Percentiles rank a stretch among this genome's conserved stretches.
phyloP scores from a whole-genome alignment of 768 basidiomycete species.

The Russula compacta region DNA sequence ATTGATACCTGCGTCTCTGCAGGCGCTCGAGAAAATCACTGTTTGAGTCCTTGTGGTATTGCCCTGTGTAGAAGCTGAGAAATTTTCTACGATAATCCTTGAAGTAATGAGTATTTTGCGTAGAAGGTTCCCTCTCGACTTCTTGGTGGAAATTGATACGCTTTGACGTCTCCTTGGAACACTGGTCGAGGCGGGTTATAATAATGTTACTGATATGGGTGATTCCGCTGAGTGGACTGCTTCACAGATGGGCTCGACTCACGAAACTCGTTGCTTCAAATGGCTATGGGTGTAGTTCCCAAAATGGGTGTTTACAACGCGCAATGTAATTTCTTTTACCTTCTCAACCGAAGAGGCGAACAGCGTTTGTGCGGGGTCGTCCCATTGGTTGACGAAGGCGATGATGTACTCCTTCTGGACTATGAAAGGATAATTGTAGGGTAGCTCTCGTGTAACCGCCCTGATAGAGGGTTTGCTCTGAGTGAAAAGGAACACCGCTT shows the following conservation, averaged over 20 bases:
- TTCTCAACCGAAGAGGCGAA: constrained; percentile 33
- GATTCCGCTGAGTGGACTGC: background rate
- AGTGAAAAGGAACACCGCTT: background rate
- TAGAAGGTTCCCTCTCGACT: background rate
- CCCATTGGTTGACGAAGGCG: constrained; percentile 40
- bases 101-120: background rate
- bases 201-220: background rate
- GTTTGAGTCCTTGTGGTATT: background rate
- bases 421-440: constrained; percentile 55
- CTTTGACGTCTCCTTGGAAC: background rate
- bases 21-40: background rate
- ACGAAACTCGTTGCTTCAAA: constrained; percentile 42
- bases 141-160: background rate
- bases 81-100: constrained; percentile 7
- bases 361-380: constrained; percentile 33
- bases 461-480: constrained; percentile 28
- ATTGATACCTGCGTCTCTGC: background rate
- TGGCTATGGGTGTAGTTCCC: constrained; percentile 41
- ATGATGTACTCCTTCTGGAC: constrained; percentile 46
- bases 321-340: constrained; percentile 33
- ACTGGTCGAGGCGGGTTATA: background rate
- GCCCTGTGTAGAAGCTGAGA: background rate
- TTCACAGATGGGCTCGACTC: constrained; percentile 17
- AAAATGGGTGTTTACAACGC: constrained; percentile 43
- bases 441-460: constrained; percentile 61